Evolutionary conservation across 495 filamentous ascomycete species (phyloP), one percentile per base, ranked within the genome.

Genomic region (Viridothelium virens): DNA sequence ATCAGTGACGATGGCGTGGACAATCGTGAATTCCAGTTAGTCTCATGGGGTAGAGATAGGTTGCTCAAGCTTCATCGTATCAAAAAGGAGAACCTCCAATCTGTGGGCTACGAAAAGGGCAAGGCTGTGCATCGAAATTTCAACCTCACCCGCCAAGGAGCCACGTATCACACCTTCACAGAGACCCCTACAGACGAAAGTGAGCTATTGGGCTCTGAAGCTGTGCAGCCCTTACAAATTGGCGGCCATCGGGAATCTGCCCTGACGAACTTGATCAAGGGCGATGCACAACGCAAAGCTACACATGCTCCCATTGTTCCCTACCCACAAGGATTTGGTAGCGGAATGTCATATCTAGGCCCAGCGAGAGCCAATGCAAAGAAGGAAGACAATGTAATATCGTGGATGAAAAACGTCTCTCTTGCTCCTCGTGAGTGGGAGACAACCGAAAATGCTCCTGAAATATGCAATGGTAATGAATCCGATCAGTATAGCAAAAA

Each of bases 41-140:
- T 97, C 4, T 91, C 92, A 2, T 97, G 92, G 92, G 91, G 91
- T 31, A 87, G 87, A 56, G 93, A 97, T 73, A 87, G 87, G 66
- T 81, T 91, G 69, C 82, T 97, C 62, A 86, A 88, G 18, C 80
- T 97, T 48, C 91, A 96, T 71, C 85, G 84, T 63, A 84, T 92
- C 5, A 84, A 89, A 37, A 76, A 84, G 6, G 77, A 87, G 44
- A 77, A 85, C 38, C 77, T 94, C 2, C 78, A 85, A 68, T 80
- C 83, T 7, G 87, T 96, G n/a, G 93, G 93, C 2, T 89, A 91
- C 72, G 77, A 85, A 25, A 88, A 87, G 70, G 90, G 90, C 1
- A 81, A 83, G 25, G 80, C 83, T 16, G 82, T 86, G 50, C 82
- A 82, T 56, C 85, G 84, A 46, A 87, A 84, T 65, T 81, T 92